Base-by-base conservation (phyloP, 108 stramenopile genomes). In the Cyclotella kingstonii region DNA sequence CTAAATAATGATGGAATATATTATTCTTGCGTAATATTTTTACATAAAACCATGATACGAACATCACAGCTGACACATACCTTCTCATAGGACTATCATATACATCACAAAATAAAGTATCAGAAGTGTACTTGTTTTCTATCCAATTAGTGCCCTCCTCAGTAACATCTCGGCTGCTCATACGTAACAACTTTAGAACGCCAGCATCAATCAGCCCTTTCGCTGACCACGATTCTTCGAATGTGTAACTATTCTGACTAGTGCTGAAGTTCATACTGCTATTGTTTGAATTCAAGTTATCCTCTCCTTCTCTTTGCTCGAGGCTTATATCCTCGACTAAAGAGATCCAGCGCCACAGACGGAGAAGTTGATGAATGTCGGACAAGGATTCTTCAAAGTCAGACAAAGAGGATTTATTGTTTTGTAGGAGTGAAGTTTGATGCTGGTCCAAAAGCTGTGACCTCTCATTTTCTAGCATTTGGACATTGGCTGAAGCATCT, bases 301-400 rank as follows among this genome's bases (percentile, higher is more conserved):
- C 60, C 11, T 81, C 81, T 40, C 28, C 42, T 22, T 70, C 73
- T 8, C 66, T 63, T 28, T 68, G 60, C 9, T 77, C 57, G 18
- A 45, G 46, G 34, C 78, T 76, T 2, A 84, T 70, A 17, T 64
- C 27, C 73, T 93, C 87, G 2, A 89, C 81, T 26, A 86, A 67
- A 11, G 82, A 77, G 41, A 89, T 83, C 91, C 91, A 93, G 15
- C 76, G 71, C 91, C 91, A 93, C n/a, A 85, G 52, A 12, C 79
- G 65, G 0, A 84, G 25, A 22, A 93, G 67, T 26, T 76, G 73
- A 10, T 79, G 68, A 9, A 60, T 53, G 44, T 72, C 52, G 22
- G 73, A 26, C 14, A 57, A 15, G 2, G 38, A 21, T 23, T 55
- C 46, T 29, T 25, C 21, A 35, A 57, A 69, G 25, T 47, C 51